Conservation (phyloP, 2,329 filamentous ascomycete species). For the Fusarium sp. region DNA sequence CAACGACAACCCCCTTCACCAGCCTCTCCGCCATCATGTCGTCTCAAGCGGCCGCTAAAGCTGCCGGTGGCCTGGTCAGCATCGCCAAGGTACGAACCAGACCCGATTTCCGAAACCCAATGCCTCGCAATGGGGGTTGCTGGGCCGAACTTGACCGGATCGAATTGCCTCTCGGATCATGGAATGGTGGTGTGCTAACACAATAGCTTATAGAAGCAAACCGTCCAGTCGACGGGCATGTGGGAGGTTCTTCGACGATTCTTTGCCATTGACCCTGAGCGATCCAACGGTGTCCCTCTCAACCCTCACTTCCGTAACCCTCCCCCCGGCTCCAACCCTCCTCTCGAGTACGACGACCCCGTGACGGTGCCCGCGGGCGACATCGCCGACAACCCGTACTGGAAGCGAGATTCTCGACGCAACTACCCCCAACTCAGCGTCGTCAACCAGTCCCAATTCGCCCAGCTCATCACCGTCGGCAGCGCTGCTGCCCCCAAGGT, state of each 20-base stretch:
- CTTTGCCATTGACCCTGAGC: slow-evolving; percentile 84
- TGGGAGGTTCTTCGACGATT: slow-evolving; percentile 85
- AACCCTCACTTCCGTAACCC: slow-evolving; percentile 95
- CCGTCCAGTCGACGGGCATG: slow-evolving; percentile 86
- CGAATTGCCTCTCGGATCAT: slow-evolving; percentile 25
- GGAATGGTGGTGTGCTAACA: slow-evolving; percentile 1
- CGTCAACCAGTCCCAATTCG: slow-evolving; percentile 85
- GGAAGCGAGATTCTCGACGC: slow-evolving; percentile 90
- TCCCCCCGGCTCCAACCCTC: slow-evolving; percentile 59
- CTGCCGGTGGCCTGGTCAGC: slow-evolving; percentile 63
- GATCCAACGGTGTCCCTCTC: slow-evolving; percentile 90
- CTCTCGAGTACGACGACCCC: slow-evolving; percentile 51
- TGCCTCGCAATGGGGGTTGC: slow-evolving; percentile 36
- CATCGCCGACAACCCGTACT: slow-evolving; percentile 63
- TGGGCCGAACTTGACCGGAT: slow-evolving; percentile 18
- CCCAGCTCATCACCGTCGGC: slow-evolving; percentile 85
- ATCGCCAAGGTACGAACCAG: slow-evolving; percentile 65
- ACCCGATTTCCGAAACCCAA: slow-evolving; percentile 9
- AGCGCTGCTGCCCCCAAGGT: slow-evolving; percentile 84
- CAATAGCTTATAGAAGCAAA: slow-evolving; percentile 81
- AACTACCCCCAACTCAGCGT: slow-evolving; percentile 84
- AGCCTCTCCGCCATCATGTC: slow-evolving; percentile 62
- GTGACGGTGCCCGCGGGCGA: slow-evolving; percentile 68
- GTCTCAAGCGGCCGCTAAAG: slow-evolving; percentile 68
- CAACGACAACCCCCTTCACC: slow-evolving; percentile 33